phyloP scores from a whole-genome alignment of 805 yeast species.

The Komagataella phaffii region DNA sequence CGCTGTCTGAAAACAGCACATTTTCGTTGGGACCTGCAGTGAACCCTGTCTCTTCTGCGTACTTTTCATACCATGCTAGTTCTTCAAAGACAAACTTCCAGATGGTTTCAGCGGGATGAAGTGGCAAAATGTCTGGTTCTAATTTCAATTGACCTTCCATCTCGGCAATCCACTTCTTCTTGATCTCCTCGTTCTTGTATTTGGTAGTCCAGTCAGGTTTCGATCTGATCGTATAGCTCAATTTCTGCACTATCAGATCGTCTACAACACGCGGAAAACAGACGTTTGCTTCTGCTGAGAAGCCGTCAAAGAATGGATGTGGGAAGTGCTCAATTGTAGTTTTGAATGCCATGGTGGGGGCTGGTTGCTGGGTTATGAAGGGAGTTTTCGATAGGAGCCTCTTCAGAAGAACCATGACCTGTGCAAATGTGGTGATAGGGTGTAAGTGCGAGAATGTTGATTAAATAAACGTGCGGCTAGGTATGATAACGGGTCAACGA shows the following conservation, averaged over 20 bases:
- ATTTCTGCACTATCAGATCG: neutral
- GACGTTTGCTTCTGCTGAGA: neutral
- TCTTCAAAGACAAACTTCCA: neutral
- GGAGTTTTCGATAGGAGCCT: neutral
- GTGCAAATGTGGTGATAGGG: neutral
- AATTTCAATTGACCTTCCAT: neutral
- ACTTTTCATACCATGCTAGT: neutral
- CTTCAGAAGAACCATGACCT: neutral
- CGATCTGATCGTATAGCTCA: neutral
- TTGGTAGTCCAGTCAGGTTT: neutral
- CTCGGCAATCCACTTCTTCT: neutral
- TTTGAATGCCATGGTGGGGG: neutral
- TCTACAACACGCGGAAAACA: neutral
- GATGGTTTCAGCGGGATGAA: neutral
- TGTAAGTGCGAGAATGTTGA: neutral
- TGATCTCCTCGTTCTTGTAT: neutral
- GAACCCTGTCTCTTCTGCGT: neutral
- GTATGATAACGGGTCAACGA: no score
- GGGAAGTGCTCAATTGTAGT: neutral
- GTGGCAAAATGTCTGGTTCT: neutral
- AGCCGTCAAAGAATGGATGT: neutral
- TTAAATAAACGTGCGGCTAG: no score
- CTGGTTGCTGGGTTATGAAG: neutral
- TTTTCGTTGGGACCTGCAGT: neutral
- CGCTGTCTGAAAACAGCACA: neutral